These are phyloP conservation scores for Candida verbasci DNA, from an alignment of 805 yeast genomes.

Conservation along the genomic window DNA sequence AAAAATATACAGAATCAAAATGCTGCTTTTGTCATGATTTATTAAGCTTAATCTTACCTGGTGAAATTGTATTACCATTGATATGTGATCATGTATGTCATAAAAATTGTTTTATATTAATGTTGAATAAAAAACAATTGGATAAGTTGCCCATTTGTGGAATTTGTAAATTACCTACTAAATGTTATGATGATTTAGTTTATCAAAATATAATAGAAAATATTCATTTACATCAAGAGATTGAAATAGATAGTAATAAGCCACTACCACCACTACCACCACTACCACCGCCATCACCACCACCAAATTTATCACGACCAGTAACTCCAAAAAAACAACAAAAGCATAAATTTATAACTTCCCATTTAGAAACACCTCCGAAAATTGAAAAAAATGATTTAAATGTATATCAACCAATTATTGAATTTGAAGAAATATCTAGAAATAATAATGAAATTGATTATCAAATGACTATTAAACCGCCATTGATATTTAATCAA, in stretches of 20 bases:
- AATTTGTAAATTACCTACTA: constrained; percentile 12
- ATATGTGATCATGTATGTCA: constrained; percentile 24
- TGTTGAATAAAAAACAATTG: constrained; percentile 11
- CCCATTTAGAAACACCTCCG: constrained; percentile 3
- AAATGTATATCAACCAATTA: constrained; percentile 3
- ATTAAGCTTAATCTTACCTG: constrained; percentile 12
- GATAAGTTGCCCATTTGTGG: constrained; percentile 12
- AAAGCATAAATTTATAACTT: not conserved
- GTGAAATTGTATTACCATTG: constrained; percentile 15
- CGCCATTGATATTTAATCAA: constrained; percentile 6
- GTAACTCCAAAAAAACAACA: constrained; percentile 3
- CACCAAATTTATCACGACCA: not conserved
- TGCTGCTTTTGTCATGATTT: constrained; percentile 18
- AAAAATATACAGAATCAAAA: constrained; percentile 3
- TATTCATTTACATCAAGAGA: constrained; percentile 3
- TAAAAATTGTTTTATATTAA: constrained; percentile 17
- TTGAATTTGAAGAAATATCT: constrained; percentile 3
- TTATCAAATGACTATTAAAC: constrained; percentile 5
- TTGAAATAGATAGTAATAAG: constrained; percentile 1
- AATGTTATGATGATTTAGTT: constrained; percentile 8
- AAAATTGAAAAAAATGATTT: not conserved
- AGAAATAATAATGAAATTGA: not conserved
- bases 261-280: not conserved
- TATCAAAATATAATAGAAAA: constrained; percentile 2
- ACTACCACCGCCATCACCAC: not conserved